A percentile compares a stretch with the other conserved stretches of the same genome.
These are phyloP conservation scores for Lachancea meyersii DNA, from an alignment of 805 yeast genomes.

Conservation along the genomic window DNA sequence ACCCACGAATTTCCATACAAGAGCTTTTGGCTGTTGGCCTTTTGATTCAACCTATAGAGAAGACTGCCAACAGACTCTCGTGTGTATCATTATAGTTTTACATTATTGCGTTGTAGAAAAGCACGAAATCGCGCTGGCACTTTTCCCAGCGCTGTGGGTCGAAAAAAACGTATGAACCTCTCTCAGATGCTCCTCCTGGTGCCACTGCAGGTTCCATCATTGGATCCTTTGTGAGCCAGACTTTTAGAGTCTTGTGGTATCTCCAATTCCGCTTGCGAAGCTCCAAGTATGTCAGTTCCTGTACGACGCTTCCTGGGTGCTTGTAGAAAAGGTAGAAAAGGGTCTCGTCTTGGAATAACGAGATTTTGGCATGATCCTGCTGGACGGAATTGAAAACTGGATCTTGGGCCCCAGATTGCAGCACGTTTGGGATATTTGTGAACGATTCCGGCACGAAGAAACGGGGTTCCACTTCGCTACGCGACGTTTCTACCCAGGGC, in stretches of 20 bases:
- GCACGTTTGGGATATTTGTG: constrained; percentile 32
- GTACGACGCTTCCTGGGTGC: constrained; percentile 86
- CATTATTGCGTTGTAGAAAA: constrained; percentile 58
- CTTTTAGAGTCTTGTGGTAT: constrained; percentile 89
- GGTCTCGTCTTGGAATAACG: constrained; percentile 80
- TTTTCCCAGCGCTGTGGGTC: constrained; percentile 96
- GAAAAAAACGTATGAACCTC: constrained; percentile 89
- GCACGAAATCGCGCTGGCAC: constrained; percentile 64
- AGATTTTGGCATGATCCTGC: constrained; percentile 41
- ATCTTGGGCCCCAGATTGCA: constrained; percentile 26
- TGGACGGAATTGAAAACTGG: constrained; percentile 33
- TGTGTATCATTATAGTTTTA: constrained; percentile 13
- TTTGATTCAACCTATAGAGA: too few species aligned
- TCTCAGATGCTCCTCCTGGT: constrained; percentile 67
- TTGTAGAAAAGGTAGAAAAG: constrained; percentile 89
- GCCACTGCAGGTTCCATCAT: constrained; percentile 81
- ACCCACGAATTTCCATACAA: neutral
- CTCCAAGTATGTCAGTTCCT: constrained; percentile 90
- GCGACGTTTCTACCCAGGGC: constrained; percentile 92
- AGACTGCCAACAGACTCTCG: neutral
- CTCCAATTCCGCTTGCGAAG: constrained; percentile 93
- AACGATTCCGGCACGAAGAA: constrained; percentile 59
- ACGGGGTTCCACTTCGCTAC: constrained; percentile 84
- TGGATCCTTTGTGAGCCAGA: constrained; percentile 95
- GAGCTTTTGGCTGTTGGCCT: too few species aligned